Evolutionary conservation across 169 alveolate species (phyloP).

Genomic region (Plasmodium yoelii): DNA sequence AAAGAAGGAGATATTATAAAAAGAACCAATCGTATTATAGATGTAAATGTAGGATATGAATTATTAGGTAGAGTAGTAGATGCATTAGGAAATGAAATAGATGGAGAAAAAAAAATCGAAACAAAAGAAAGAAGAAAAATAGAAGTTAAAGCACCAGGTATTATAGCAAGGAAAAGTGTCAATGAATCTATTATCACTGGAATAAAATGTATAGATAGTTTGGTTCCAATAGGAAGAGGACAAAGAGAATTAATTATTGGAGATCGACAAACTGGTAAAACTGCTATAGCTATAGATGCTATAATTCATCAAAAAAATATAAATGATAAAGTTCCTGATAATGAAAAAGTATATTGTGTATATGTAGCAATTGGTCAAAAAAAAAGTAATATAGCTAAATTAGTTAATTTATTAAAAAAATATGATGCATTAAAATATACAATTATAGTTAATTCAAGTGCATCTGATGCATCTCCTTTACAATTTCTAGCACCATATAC

Average conservation of each 20-base stretch:
- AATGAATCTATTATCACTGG: constrained; percentile 98
- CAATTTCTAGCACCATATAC: constrained; percentile 98
- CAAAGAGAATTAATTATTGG: constrained; percentile 99
- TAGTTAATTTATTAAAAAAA: constrained; percentile 90
- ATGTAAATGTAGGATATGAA: constrained; percentile 97
- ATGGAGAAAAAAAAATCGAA: constrained; percentile 94
- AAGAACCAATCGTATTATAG: constrained; percentile 96
- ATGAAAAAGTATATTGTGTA: constrained; percentile 95
- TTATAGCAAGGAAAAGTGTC: constrained; percentile 97
- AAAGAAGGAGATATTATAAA: constrained; percentile 96
- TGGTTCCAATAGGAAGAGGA: constrained; percentile 99
- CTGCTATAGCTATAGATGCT: constrained; percentile 97
- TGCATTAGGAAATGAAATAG: constrained; percentile 98
- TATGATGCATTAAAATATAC: constrained; percentile 95
- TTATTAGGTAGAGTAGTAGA: constrained; percentile 98
- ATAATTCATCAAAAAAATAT: constrained; percentile 94
- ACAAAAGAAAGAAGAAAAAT: constrained; percentile 93
- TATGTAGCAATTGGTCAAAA: constrained; percentile 99
- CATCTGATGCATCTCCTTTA: constrained; percentile 99
- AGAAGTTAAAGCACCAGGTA: constrained; percentile 99
- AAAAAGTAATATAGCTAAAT: constrained; percentile 96
- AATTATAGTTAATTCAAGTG: constrained; percentile 98
- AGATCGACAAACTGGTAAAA: constrained; percentile 99
- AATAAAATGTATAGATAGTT: constrained; percentile 96
- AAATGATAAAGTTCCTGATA: constrained; percentile 87